Percentiles rank a stretch among this genome's conserved stretches.
These are phyloP conservation scores for Apiotrichum domesticum DNA, from an alignment of 1,284 basidiomycete species.

Conservation along the genomic window DNA sequence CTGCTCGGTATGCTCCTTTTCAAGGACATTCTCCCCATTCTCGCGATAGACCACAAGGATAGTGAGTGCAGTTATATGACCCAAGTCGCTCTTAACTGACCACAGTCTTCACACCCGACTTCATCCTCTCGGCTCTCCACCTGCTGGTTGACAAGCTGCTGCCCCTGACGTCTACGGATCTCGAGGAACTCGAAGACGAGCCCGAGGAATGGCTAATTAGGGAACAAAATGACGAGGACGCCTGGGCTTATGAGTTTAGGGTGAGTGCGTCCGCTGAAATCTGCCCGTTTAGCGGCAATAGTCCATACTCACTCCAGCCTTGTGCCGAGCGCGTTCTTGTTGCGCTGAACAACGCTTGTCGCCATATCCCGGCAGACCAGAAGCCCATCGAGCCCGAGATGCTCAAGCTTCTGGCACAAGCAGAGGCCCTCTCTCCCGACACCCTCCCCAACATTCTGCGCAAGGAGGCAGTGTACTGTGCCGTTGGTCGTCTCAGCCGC, in stretches of 20 bases:
- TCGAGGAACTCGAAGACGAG: constrained; percentile 71
- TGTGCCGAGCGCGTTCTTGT: constrained; percentile 82
- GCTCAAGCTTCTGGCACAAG: constrained; percentile 54
- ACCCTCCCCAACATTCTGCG: constrained; percentile 64
- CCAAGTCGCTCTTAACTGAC: not conserved
- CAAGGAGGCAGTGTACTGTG: constrained; percentile 82
- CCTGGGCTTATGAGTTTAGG: constrained; percentile 82
- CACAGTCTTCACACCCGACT: constrained; percentile 63
- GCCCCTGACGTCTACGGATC: constrained; percentile 67
- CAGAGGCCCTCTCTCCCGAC: constrained; percentile 49
- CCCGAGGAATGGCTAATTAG: constrained; percentile 84
- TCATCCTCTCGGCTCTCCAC: constrained; percentile 70
- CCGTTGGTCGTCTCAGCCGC: constrained; percentile 70
- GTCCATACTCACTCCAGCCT: constrained; percentile 49
- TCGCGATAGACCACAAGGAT: constrained; percentile 39
- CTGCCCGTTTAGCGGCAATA: not conserved
- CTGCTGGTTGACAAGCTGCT: constrained; percentile 75
- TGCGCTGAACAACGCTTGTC: constrained; percentile 68
- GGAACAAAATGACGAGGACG: constrained; percentile 71
- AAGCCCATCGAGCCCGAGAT: constrained; percentile 63
- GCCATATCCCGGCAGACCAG: constrained; percentile 50
- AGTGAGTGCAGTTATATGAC: constrained; percentile 24
- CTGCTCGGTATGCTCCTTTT: constrained; percentile 82
- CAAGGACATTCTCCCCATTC: constrained; percentile 57
- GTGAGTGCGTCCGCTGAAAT: constrained; percentile 49